Conservation (phyloP, 805 yeast species). For the Suhomyces vadensis region DNA sequence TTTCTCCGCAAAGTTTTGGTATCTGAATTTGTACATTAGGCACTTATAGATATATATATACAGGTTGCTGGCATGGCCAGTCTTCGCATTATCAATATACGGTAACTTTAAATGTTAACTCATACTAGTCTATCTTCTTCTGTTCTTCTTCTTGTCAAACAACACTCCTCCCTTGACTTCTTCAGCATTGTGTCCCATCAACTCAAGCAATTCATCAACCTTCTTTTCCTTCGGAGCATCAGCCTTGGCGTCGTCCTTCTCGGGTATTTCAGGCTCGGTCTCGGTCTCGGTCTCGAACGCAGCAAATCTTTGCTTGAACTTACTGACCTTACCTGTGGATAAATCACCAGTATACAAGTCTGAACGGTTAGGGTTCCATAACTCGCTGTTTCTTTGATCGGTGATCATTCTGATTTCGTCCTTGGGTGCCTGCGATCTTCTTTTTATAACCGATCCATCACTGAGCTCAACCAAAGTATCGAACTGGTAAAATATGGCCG, state of each 20-base stretch:
- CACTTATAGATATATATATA: slow-evolving; percentile 10
- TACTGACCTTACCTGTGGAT: slow-evolving; percentile 79
- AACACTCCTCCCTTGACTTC: slow-evolving; percentile 60
- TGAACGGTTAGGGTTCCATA: slow-evolving; percentile 87
- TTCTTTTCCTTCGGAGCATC: slow-evolving; percentile 12
- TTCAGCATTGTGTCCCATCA: slow-evolving; percentile 57
- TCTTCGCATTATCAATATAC: too few species aligned
- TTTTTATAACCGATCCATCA: slow-evolving; percentile 85
- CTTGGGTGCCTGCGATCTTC: slow-evolving; percentile 87
- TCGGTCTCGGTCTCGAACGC: slow-evolving; percentile 42
- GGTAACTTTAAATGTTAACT: too few species aligned
- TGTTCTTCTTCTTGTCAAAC: slow-evolving; percentile 46
- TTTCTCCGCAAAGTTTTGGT: not conserved
- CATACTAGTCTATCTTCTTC: slow-evolving; percentile 29
- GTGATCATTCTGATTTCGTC: slow-evolving; percentile 80
- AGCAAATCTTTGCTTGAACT: slow-evolving; percentile 68
- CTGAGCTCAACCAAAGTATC: slow-evolving; percentile 86
- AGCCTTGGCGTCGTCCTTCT: slow-evolving; percentile 15
- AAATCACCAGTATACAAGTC: slow-evolving; percentile 74
- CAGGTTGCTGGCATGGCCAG: too few species aligned
- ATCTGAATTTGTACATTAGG: slow-evolving; percentile 5
- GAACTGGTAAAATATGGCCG: slow-evolving; percentile 89
- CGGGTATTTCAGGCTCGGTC: slow-evolving; percentile 18
- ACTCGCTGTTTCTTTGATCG: slow-evolving; percentile 82
- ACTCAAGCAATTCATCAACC: slow-evolving; percentile 54